Evolutionary conservation across 139 green algal genomes (phyloP).

Genomic region (Chlorella sp.): DNA sequence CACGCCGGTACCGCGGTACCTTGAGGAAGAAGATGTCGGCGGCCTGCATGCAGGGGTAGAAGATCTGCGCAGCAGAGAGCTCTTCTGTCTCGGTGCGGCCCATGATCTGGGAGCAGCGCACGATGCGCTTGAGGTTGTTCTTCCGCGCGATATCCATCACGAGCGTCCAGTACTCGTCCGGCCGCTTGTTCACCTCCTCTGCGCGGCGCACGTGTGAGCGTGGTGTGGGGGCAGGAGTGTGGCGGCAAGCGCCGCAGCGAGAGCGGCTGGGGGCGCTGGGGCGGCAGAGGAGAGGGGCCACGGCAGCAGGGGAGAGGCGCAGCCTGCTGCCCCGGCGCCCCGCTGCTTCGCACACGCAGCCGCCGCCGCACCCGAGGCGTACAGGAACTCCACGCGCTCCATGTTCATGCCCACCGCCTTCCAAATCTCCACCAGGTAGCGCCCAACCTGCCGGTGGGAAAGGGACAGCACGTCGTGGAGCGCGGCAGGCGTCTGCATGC

Average conservation of each 20-base stretch:
- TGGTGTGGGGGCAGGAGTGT: not conserved
- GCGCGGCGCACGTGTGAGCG: not conserved
- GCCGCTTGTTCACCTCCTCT: constrained; percentile 57
- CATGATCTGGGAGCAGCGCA: constrained; percentile 94
- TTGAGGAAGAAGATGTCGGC: constrained; percentile 99
- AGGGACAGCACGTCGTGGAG: too few species aligned
- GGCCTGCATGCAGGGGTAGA: constrained; percentile 99
- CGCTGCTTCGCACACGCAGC: not conserved
- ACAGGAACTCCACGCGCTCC: constrained; percentile 81
- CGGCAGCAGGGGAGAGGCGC: too few species aligned
- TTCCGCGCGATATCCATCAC: constrained; percentile 89
- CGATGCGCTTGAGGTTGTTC: constrained; percentile 88
- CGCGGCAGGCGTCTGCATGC: too few species aligned
- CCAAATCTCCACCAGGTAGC: constrained; percentile 99
- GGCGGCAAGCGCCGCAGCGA: too few species aligned
- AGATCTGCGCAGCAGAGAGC: constrained; percentile 94
- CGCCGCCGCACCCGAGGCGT: constrained; percentile 56
- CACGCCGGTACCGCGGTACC: too few species aligned
- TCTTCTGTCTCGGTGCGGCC: constrained; percentile 94
- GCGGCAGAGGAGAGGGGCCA: not conserved
- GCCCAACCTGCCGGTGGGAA: too few species aligned
- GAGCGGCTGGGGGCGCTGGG: not conserved
- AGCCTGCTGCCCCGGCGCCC: too few species aligned
- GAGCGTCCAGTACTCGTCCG: constrained; percentile 89
- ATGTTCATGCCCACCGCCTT: constrained; percentile 98